Percentiles rank a stretch among this genome's conserved stretches.
Conservation (phyloP, 2,329 filamentous ascomycete genomes). For the Knufia petricola region DNA sequence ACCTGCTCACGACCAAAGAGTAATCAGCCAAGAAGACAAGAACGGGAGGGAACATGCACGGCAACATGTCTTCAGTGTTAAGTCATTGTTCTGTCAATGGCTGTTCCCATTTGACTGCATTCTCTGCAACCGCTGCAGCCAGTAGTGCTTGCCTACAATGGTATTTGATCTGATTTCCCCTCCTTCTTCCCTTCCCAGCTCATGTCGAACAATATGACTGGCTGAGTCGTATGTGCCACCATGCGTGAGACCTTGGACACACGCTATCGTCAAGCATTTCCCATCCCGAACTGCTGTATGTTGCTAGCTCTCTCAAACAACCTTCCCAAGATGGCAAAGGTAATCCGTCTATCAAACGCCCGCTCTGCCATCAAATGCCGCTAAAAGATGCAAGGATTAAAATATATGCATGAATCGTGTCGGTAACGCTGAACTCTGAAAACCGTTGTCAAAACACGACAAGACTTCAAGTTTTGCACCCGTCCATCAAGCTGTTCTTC, state of each 20-base stretch:
- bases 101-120: not conserved
- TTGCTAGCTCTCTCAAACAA: not conserved
- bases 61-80: too few species aligned
- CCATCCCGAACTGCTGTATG: not conserved
- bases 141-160: not conserved
- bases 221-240: conserved; percentile 5
- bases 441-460: not conserved
- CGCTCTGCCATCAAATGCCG: conserved; percentile 5
- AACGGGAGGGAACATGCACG: not conserved
- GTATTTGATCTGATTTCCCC: too few species aligned
- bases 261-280: conserved; percentile 47
- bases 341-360: conserved; percentile 4
- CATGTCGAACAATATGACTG: not conserved
- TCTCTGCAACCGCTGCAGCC: not conserved
- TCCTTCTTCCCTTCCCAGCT: not conserved
- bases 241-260: conserved; percentile 44
- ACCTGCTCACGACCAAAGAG: too few species aligned
- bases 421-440: not conserved
- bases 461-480: conserved; percentile 31
- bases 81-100: not conserved
- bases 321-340: not conserved
- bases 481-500: conserved; percentile 51
- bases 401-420: not conserved
- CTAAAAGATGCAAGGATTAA: conserved; percentile 10
- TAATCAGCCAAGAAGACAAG: too few species aligned